A percentile compares a stretch with the other conserved stretches of the same genome.
Conservation (phyloP, 2,329 filamentous ascomycete genomes). For the Lachnellula suecica region DNA sequence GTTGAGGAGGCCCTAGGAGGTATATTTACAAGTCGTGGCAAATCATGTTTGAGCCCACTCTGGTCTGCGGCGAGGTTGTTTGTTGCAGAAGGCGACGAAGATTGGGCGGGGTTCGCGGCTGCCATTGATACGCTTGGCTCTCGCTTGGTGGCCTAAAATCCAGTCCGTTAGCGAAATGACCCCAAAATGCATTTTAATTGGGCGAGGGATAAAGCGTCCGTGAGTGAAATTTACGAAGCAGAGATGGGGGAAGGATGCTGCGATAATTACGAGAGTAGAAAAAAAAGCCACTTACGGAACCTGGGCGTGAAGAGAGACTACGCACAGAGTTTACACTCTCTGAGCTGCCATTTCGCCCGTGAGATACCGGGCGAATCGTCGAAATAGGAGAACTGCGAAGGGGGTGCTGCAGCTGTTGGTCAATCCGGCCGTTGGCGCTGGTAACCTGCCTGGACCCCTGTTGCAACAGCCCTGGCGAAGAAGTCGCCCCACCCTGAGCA, state of each 20-base stretch:
- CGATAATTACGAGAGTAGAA: constrained; percentile 7
- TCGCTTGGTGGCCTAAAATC: constrained; percentile 60
- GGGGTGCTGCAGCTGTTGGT: constrained; percentile 32
- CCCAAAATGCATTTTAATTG: constrained; percentile 20
- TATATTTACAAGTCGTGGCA: constrained; percentile 54
- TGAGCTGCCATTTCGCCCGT: constrained; percentile 53
- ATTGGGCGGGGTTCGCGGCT: constrained; percentile 42
- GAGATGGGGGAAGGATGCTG: constrained; percentile 5
- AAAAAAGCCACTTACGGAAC: constrained; percentile 57
- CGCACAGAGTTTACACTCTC: constrained; percentile 62
- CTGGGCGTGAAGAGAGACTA: constrained; percentile 57
- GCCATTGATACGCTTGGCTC: constrained; percentile 44
- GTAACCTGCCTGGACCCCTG: constrained; percentile 29
- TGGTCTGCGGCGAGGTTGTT: constrained; percentile 39
- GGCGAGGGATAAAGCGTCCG: constrained; percentile 30
- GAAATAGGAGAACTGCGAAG: constrained; percentile 32
- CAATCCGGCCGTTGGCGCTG: constrained; percentile 30
- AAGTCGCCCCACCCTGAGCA: constrained; percentile 6
- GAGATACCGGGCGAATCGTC: constrained; percentile 25
- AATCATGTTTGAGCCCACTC: constrained; percentile 49
- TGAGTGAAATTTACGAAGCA: too few relatives aligned
- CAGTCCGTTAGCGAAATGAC: constrained; percentile 41
- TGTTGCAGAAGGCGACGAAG: constrained; percentile 31
- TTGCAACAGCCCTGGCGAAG: constrained; percentile 19
- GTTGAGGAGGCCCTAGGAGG: constrained; percentile 63